Evolutionary conservation across 495 filamentous ascomycete species (phyloP), one percentile per base, ranked within the genome.

Genomic region (Daldinia childiae): DNA sequence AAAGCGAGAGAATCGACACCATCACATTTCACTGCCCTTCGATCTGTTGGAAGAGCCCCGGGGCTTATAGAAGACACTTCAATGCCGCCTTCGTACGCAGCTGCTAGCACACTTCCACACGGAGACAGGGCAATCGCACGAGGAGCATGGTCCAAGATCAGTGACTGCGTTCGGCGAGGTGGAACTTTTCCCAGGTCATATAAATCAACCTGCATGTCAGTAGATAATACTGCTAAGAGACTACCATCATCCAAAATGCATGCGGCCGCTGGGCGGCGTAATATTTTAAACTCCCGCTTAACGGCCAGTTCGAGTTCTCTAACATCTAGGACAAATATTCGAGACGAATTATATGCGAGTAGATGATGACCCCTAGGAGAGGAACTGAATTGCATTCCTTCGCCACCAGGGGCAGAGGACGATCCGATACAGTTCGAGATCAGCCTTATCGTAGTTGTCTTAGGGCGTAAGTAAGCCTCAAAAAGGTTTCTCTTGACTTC

Each of bases 371-470:
- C 92, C 68, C 86, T 88, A 7, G 90, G 88, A 15, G 93, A 95
- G 63, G 93, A 89, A 62, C 87, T 86, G 72, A 95, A 96, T 58
- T 92, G 91, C 79, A 96, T 92, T 50, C 92, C 92, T 78, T 96
- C 93, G 21, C 93, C 93, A 6, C 91, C 90, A 0, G 93, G 93
- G 63, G 91, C 90, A 8, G 91, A 92, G 12, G 93, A 92, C 0
- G 92, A 94, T 66, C 91, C 92, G 76, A 93, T 91, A 17, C 91
- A 93, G 34, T 89, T 91, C 15, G 91, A 94, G n/a, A 94, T 89
- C 27, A 96, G 79, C 63, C 89, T 93, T 67, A 95, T 85, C 39
- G 92, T 77, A 17, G 91, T 94, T 60, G 86, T 82, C 41, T 76
- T 86, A 6, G 93, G 93, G 21, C 90, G 87, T 21, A 94, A 77